Evolutionary conservation across 2,329 filamentous ascomycete species (phyloP).

Genomic region (Cladosporium sp.): DNA sequence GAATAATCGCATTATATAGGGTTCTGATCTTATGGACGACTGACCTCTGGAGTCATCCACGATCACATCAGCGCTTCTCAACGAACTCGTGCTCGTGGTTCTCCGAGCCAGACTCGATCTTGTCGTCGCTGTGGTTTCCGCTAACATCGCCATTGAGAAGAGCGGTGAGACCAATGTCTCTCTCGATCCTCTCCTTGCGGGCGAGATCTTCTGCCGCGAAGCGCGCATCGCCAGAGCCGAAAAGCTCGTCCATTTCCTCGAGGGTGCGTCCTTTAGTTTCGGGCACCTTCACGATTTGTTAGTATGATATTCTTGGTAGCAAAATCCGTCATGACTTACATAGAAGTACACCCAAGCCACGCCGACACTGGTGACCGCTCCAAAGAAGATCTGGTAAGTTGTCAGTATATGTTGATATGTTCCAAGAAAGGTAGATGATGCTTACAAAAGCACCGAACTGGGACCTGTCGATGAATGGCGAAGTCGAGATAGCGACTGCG

Average conservation of each 20-base stretch:
- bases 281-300: slow-evolving; percentile 11
- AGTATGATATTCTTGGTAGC: not conserved
- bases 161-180: slow-evolving; percentile 7
- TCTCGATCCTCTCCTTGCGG: slow-evolving; percentile 10
- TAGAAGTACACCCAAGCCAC: slow-evolving; percentile 22
- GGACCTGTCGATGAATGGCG: slow-evolving; percentile 16
- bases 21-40: not conserved
- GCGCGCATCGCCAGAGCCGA: slow-evolving; percentile 23
- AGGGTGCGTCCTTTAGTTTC: slow-evolving; percentile 26
- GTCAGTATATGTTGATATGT: not conserved
- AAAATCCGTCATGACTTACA: not conserved
- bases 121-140: not conserved
- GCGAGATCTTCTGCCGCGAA: slow-evolving; percentile 6
- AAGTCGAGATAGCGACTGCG: slow-evolving; percentile 19
- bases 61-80: not conserved
- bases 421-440: not conserved
- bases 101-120: not conserved
- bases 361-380: slow-evolving; percentile 16
- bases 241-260: slow-evolving; percentile 27
- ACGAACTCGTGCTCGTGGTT: slow-evolving; percentile 6
- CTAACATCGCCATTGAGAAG: not conserved
- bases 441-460: slow-evolving; percentile 21
- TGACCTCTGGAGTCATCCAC: not conserved
- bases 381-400: slow-evolving; percentile 20
- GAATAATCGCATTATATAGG: too few relatives aligned